phyloP scores from a whole-genome alignment of 2,329 filamentous ascomycete species.

The Dothistroma septosporum region DNA sequence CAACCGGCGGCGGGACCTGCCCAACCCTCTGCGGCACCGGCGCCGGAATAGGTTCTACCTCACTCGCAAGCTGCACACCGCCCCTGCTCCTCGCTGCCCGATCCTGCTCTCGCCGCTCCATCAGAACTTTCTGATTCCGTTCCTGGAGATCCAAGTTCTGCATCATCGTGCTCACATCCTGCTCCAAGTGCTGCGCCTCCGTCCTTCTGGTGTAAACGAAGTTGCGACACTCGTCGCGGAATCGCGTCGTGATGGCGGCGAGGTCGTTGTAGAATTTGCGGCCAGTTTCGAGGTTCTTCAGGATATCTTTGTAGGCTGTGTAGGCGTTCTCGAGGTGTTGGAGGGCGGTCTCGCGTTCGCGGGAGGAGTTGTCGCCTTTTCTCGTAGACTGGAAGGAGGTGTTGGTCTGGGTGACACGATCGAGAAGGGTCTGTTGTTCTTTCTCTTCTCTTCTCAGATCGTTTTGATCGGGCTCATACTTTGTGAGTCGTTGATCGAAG shows the following conservation, averaged over 20 bases:
- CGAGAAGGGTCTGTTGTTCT: conserved; percentile 70
- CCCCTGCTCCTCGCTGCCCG: conserved; percentile 19
- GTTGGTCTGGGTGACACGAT: conserved; percentile 70
- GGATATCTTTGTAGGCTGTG: conserved; percentile 92
- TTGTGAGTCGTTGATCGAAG: conserved; percentile 75
- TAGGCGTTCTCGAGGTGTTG: conserved; percentile 89
- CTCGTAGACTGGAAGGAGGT: conserved; percentile 71
- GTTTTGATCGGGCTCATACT: conserved; percentile 74
- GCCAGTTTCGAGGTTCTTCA: conserved; percentile 84
- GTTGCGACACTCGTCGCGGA: conserved; percentile 71
- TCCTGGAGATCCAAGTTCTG: conserved; percentile 52
- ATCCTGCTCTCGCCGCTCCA: conserved; percentile 38
- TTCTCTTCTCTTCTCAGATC: conserved; percentile 67
- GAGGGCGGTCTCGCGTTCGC: conserved; percentile 77
- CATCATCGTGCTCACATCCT: conserved; percentile 60
- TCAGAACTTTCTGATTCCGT: conserved; percentile 39
- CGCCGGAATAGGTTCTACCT: conserved; percentile 48
- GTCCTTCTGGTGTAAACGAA: conserved; percentile 78
- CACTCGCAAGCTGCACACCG: conserved; percentile 22
- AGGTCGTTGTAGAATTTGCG: conserved; percentile 97
- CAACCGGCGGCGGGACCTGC: conserved; percentile 35
- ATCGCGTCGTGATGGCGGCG: conserved; percentile 77
- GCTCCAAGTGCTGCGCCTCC: conserved; percentile 75
- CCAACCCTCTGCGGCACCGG: conserved; percentile 42
- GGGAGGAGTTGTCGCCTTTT: conserved; percentile 60